Evolutionary conservation across 2,329 filamentous ascomycete species (phyloP), one percentile per base, ranked within the genome.

Genomic region (Byssoonygena ceratinophila): DNA sequence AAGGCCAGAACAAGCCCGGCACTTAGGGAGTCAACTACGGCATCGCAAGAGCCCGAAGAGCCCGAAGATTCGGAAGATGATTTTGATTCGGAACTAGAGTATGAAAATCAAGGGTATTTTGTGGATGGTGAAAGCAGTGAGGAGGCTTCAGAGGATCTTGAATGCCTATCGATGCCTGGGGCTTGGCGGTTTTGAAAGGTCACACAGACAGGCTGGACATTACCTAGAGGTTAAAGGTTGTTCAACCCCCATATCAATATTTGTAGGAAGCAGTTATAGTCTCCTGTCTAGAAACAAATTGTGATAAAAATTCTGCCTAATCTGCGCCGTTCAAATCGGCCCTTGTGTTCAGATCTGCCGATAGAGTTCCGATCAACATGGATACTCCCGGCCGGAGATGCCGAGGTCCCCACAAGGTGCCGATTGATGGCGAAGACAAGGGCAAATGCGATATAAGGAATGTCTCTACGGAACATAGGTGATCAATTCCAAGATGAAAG

Each of bases 381-480:
- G 4, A 18, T 4, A n/a, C 22, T 44, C 12, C 23, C 23, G 40
- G 45, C 45, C 45, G 45, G 16, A 11, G 31, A 25, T 47, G 32
- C 45, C 45, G 45, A 47, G 45, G 45, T 47, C 20, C 14, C 45
- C 45, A 37, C 45, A 37, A 11, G 25, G 22, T 47, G 40, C 40
- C 40, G 40, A 44, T 14, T 34, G 32, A 34, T 34, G 18, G 34
- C n/a, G 18, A 4, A 2, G 14, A 6, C 5, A 3, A 37, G n/a
- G 5, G 6, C 6, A 41, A 9, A 41, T 18, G 20, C 5, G 39
- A 25, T 5, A 8, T 12, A 22, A 20, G 36, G 4, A 20, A 34
- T 12, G 14, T 34, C 14, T 34, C 14, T 11, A 12, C 4, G 4
- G 27, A 11, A 29, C 11, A 11, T 29, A 4, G 27, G 5, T 29